Percentiles rank a stretch among this genome's conserved stretches.
Conservation (phyloP, 768 basidiomycete genomes). For the Porphyrellus cyaneotinctus region DNA sequence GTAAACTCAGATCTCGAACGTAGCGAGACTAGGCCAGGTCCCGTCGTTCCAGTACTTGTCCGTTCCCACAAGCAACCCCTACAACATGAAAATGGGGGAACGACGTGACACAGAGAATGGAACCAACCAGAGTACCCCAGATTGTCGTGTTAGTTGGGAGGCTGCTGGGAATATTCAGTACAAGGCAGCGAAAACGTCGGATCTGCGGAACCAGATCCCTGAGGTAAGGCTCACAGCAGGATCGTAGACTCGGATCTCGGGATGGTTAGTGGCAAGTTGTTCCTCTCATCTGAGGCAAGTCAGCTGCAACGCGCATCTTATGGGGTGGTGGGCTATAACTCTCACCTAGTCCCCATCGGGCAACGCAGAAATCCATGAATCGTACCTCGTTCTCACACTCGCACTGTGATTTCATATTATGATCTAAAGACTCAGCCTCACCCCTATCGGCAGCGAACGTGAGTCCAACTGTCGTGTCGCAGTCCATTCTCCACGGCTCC, state of each 20-base stretch:
- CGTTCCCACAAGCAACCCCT: not conserved
- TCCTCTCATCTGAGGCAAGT: slow-evolving; percentile 11
- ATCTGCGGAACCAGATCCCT: slow-evolving; percentile 19
- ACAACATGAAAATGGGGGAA: slow-evolving; percentile 2
- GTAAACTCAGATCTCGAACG: slow-evolving; percentile 8
- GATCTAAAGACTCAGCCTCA: not conserved
- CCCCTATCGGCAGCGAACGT: slow-evolving; percentile 9
- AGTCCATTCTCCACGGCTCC: slow-evolving; percentile 12
- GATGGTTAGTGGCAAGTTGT: slow-evolving; percentile 4
- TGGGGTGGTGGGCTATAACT: slow-evolving; percentile 9
- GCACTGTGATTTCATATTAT: not conserved
- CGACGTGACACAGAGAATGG: slow-evolving; percentile 16
- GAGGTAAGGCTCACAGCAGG: slow-evolving; percentile 7
- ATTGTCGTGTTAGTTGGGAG: slow-evolving; percentile 3
- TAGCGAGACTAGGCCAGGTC: slow-evolving; percentile 3
- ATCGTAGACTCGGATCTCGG: slow-evolving; percentile 20
- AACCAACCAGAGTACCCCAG: slow-evolving; percentile 16
- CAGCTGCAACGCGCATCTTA: slow-evolving; percentile 8
- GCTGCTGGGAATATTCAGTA: not conserved
- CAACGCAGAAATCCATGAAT: slow-evolving; percentile 1
- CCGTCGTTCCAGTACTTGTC: not conserved
- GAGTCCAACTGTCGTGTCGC: not conserved
- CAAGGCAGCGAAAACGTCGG: slow-evolving; percentile 10
- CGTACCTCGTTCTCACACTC: slow-evolving; percentile 14
- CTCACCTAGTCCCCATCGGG: slow-evolving; percentile 7